These are phyloP conservation scores for Skeletonema costatum DNA, from an alignment of 108 stramenopile species.

Conservation along the genomic window DNA sequence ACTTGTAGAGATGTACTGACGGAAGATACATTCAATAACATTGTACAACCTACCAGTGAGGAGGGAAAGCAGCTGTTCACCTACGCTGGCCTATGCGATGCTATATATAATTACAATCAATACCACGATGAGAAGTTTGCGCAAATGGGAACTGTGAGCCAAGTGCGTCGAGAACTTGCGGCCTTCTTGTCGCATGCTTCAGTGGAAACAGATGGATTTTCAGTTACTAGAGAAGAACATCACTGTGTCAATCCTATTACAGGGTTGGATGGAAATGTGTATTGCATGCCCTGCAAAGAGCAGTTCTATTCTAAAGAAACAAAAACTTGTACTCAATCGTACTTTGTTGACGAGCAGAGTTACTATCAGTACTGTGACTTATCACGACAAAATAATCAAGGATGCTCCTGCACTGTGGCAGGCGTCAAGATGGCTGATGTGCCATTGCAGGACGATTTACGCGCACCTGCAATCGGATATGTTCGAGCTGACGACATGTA, in stretches of 20 bases:
- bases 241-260: constrained; percentile 45
- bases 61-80: constrained; percentile 28
- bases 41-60: constrained; percentile 27
- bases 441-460: neutral
- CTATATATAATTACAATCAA: constrained; percentile 31
- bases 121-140: constrained; percentile 52
- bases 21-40: constrained; percentile 30
- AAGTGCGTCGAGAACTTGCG: constrained; percentile 29
- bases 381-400: constrained; percentile 29
- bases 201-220: constrained; percentile 36
- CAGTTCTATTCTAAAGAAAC: constrained; percentile 25
- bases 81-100: constrained; percentile 40
- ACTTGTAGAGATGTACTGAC: constrained; percentile 36
- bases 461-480: constrained; percentile 15
- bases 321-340: constrained; percentile 23
- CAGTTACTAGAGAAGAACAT: constrained; percentile 17
- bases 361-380: constrained; percentile 41
- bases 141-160: constrained; percentile 19
- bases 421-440: constrained; percentile 15
- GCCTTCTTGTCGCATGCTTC: constrained; percentile 40
- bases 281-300: constrained; percentile 47
- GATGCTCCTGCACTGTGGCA: constrained; percentile 27
- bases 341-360: constrained; percentile 19
- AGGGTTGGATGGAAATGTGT: constrained; percentile 28
- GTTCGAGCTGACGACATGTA: constrained; percentile 31